Evolutionary conservation across 2,329 filamentous ascomycete species (phyloP), one percentile per base, ranked within the genome.

Genomic region (Rosellinia necatrix): DNA sequence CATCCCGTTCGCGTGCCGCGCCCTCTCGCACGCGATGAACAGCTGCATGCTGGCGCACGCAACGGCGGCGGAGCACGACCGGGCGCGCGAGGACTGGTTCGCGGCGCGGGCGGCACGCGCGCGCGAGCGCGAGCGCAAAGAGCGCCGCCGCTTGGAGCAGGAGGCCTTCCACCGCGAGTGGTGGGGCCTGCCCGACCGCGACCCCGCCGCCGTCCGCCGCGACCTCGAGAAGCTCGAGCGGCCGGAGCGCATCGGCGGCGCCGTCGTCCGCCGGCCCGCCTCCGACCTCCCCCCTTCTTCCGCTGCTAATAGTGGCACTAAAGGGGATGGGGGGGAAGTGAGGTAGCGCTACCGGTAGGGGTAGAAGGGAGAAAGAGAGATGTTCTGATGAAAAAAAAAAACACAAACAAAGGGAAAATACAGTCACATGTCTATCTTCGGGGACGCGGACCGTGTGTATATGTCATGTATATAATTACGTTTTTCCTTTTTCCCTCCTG

Each of bases 31-130:
- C 60, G 80, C 82, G 30, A 99, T 99, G 94, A 99, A 99, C 76
- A 81, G 79, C 59, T 99, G 94, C 78, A 97, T 99, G 92, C 81
- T 92, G 65, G 75, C 81, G 53, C 89, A 96, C 76, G 92, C 93
- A 52, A 96, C 90, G 62, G 89, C 87, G 61, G 85, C 83, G 51
- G 91, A 96, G 72, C 84, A 96, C 74, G 94, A 99, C 76, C 86
- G 85, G 21, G 94, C 94, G 61, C 81, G 94, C 49, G 90, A 92
- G 73, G 92, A 97, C 71, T 99, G 94, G 94, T 97, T 97, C 73
- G 84, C 86, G 48, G 81, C 84, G 61, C 82, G 90, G 48, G 79
- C 90, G 65, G 84, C 91, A 75, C 81, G 92, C 53, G 82, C 86
- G 66, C 77, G 77, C 54, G 85, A 88, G 72, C 77, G 86, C 32